phyloP scores from a whole-genome alignment of 768 basidiomycete genomes.

The Plicaturopsis crispa region DNA sequence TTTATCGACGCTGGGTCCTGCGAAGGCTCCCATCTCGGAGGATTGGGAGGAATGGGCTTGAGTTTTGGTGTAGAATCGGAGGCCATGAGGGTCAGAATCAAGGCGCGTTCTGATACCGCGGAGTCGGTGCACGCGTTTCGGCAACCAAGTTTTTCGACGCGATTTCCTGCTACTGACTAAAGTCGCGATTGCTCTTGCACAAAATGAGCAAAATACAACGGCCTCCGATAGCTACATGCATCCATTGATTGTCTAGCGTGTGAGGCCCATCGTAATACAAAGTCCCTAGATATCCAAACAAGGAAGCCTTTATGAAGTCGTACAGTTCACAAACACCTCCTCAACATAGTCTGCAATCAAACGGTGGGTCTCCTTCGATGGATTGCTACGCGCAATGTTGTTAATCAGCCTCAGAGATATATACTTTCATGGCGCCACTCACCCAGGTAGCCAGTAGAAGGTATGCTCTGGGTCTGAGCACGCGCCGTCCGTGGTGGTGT shows the following conservation, averaged over 20 bases:
- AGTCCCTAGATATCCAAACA: too few relatives aligned
- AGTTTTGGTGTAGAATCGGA: conserved; percentile 11
- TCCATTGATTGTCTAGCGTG: too few relatives aligned
- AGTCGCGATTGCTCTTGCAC: too few relatives aligned
- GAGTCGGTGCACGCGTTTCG: too few relatives aligned
- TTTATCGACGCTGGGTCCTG: conserved; percentile 54
- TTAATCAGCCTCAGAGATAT: too few relatives aligned
- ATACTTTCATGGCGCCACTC: too few relatives aligned
- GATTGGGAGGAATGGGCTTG: conserved; percentile 48
- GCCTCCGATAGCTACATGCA: too few relatives aligned
- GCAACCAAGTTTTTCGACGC: too few relatives aligned
- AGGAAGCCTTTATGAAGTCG: not conserved
- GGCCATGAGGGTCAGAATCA: not conserved
- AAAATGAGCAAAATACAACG: too few relatives aligned
- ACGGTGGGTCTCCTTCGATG: conserved; percentile 26
- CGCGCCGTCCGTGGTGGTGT: conserved; percentile 5
- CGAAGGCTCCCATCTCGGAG: conserved; percentile 61
- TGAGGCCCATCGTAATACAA: too few relatives aligned
- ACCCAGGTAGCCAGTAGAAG: conserved; percentile 36
- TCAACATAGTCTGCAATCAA: conserved; percentile 36
- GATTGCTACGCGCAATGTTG: conserved; percentile 21
- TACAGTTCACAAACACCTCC: conserved; percentile 23
- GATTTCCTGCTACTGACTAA: too few relatives aligned
- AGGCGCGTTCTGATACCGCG: not conserved
- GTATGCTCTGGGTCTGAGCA: conserved; percentile 28